These are phyloP conservation scores for Stropharia rugosoannulata DNA, from an alignment of 768 basidiomycete genomes.

Conservation along the genomic window DNA sequence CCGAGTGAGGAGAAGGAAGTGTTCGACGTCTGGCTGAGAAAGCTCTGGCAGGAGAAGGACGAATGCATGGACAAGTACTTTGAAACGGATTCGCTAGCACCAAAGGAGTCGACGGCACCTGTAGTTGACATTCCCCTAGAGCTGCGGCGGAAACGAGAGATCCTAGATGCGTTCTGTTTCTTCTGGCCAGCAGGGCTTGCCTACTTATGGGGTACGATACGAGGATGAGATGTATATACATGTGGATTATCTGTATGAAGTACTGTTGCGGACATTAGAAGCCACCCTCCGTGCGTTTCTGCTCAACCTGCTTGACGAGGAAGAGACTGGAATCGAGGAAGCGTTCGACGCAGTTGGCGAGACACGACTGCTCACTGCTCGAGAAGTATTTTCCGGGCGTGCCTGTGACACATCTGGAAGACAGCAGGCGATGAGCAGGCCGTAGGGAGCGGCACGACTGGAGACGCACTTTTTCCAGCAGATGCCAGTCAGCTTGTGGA, in stretches of 20 bases:
- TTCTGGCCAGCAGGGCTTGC: slow-evolving; percentile 56
- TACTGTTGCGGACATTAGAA: slow-evolving; percentile 14
- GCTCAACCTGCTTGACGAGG: slow-evolving; percentile 70
- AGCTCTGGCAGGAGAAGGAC: slow-evolving; percentile 88
- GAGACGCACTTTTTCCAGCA: slow-evolving; percentile 89
- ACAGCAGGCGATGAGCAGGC: slow-evolving; percentile 2
- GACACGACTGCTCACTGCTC: slow-evolving; percentile 75
- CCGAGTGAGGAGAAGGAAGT: slow-evolving; percentile 54
- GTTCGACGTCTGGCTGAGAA: slow-evolving; percentile 85
- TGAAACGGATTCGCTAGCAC: slow-evolving; percentile 46
- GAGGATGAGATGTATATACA: slow-evolving; percentile 22
- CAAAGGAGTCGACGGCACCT: slow-evolving; percentile 17
- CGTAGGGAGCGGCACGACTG: slow-evolving; percentile 1
- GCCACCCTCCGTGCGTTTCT: slow-evolving; percentile 27
- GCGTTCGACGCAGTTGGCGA: slow-evolving; percentile 87
- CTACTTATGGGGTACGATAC: slow-evolving; percentile 46
- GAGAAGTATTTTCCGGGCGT: slow-evolving; percentile 79
- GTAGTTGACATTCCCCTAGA: slow-evolving; percentile 58
- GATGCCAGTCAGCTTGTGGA: slow-evolving; percentile 78
- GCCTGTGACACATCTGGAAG: slow-evolving; percentile 73
- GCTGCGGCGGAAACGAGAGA: slow-evolving; percentile 52
- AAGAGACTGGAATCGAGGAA: slow-evolving; percentile 87
- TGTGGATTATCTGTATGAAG: slow-evolving; percentile 13
- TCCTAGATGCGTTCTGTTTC: slow-evolving; percentile 69
- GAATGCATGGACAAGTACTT: slow-evolving; percentile 67